Percentiles rank a stretch among this genome's conserved stretches.
Evolutionary conservation across 2,329 filamentous ascomycete species (phyloP).

Genomic region (Elsinoe ampelina): DNA sequence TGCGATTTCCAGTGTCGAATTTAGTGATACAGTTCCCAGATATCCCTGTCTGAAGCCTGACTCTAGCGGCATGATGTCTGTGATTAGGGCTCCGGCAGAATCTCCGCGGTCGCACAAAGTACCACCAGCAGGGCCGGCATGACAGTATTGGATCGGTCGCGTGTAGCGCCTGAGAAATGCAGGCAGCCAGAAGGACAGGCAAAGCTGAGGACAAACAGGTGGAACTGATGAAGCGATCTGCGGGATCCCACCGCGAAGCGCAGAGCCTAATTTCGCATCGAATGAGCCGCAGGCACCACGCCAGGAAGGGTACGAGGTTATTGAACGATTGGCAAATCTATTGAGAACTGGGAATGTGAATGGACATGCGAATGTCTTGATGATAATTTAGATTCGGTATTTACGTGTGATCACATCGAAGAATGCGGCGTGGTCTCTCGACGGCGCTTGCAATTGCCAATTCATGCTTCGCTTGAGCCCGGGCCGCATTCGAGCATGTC

Average conservation of each 20-base stretch:
- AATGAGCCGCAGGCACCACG: not conserved
- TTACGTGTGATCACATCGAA: no score
- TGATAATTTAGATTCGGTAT: no score
- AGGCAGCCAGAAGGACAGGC: not conserved
- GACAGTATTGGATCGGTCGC: not conserved
- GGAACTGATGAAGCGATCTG: not conserved
- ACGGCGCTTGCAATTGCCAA: no score
- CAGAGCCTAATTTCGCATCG: not conserved
- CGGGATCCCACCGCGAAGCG: not conserved
- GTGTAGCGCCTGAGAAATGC: not conserved
- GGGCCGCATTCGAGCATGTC: no score
- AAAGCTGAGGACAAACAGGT: not conserved
- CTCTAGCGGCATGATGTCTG: conserved; percentile 9
- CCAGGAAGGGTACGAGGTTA: no score
- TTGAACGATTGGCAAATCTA: no score
- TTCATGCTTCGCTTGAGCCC: no score
- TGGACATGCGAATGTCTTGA: no score
- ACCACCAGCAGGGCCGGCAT: not conserved
- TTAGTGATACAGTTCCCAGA: conserved; percentile 19
- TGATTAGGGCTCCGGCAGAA: not conserved
- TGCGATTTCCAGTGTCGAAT: not conserved
- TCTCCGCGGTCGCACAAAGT: not conserved
- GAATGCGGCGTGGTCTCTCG: no score
- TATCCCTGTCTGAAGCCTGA: conserved; percentile 10
- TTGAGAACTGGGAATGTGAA: no score